These are phyloP conservation scores for Leccinum ochraceum DNA, from an alignment of 768 basidiomycete species.

Conservation along the genomic window DNA sequence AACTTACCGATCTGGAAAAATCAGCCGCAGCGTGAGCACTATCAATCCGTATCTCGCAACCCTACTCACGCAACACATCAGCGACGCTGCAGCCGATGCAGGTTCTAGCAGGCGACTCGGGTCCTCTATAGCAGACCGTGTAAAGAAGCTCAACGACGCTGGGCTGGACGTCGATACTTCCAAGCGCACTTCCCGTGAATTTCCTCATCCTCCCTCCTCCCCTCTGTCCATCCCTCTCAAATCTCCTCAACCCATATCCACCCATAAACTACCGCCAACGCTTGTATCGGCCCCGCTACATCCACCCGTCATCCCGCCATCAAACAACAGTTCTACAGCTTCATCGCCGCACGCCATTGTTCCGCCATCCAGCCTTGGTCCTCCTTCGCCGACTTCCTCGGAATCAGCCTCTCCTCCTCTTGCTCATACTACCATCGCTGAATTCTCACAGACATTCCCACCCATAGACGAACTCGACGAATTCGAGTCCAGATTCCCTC, in stretches of 20 bases:
- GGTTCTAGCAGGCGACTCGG: slow-evolving; percentile 49
- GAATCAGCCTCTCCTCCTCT: slow-evolving; percentile 61
- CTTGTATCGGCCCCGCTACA: slow-evolving; percentile 32
- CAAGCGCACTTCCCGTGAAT: slow-evolving; percentile 61
- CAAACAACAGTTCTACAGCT: slow-evolving; percentile 32
- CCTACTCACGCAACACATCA: slow-evolving; percentile 17
- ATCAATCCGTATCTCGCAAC: slow-evolving; percentile 10
- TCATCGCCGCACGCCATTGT: slow-evolving; percentile 68
- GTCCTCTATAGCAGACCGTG: slow-evolving; percentile 79
- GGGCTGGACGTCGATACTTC: slow-evolving; percentile 62
- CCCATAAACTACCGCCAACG: slow-evolving; percentile 42
- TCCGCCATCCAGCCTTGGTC: slow-evolving; percentile 68
- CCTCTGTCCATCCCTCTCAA: slow-evolving; percentile 25
- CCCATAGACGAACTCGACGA: slow-evolving; percentile 77
- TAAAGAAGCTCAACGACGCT: slow-evolving; percentile 70
- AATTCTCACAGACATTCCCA: slow-evolving; percentile 69
- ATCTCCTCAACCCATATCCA: slow-evolving; percentile 34
- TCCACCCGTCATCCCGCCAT: slow-evolving; percentile 20
- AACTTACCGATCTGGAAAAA: slow-evolving; percentile 47
- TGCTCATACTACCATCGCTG: slow-evolving; percentile 44
- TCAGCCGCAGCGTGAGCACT: slow-evolving; percentile 31
- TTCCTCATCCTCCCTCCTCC: slow-evolving; percentile 39
- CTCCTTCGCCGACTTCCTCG: slow-evolving; percentile 74
- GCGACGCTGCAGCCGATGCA: slow-evolving; percentile 20
- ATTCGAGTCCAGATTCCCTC: slow-evolving; percentile 47